Evolutionary conservation across 1,284 basidiomycete species (phyloP).

Genomic region (Omphalotus olearius): DNA sequence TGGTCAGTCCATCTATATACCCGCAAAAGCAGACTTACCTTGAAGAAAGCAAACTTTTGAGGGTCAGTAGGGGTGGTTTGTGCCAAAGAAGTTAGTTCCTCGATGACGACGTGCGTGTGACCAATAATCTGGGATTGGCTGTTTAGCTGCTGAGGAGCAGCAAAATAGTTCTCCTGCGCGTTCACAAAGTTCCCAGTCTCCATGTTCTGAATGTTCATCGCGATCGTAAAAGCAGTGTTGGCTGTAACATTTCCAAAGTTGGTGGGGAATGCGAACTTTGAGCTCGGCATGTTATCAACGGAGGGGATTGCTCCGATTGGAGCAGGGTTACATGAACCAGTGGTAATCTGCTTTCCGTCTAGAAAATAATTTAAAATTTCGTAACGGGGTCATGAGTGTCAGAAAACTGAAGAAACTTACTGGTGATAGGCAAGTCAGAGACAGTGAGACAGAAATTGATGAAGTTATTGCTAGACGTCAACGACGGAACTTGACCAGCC

Average conservation of each 20-base stretch:
- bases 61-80: constrained; percentile 47
- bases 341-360: constrained; percentile 33
- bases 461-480: constrained; percentile 48
- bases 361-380: not conserved
- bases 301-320: constrained; percentile 42
- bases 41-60: constrained; percentile 52
- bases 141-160: constrained; percentile 50
- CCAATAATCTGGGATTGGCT: constrained; percentile 41
- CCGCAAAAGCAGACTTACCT: constrained; percentile 23
- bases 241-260: constrained; percentile 38
- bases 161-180: constrained; percentile 49
- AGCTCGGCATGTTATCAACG: constrained; percentile 37
- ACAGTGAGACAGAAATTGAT: constrained; percentile 39
- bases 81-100: constrained; percentile 36
- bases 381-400: not conserved
- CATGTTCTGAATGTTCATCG: constrained; percentile 23
- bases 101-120: constrained; percentile 52
- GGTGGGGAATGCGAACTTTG: constrained; percentile 41
- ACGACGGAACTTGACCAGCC: constrained; percentile 37
- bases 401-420: constrained; percentile 5
- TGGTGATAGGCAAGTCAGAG: constrained; percentile 28
- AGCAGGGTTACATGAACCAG: constrained; percentile 20
- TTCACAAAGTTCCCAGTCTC: constrained; percentile 43
- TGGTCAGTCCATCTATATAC: not conserved
- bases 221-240: constrained; percentile 37